Evolutionary conservation across 108 stramenopile genomes (phyloP).

Genomic region (Epipyxis sp.): DNA sequence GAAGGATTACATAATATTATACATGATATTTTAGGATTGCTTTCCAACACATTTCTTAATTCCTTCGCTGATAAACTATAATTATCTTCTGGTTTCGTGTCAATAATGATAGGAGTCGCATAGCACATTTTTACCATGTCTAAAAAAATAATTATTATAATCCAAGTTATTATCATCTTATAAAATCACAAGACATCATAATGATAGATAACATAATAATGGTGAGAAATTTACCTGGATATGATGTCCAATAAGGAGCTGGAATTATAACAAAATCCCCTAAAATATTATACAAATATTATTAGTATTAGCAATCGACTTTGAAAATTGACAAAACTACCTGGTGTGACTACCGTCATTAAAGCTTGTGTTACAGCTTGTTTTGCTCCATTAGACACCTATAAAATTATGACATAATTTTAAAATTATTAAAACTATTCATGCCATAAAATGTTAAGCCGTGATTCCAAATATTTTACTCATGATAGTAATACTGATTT

Average conservation of each 20-base stretch:
- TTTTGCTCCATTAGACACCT: constrained; percentile 93
- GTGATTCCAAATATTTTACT: no score
- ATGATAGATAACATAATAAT: background rate
- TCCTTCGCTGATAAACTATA: constrained; percentile 44
- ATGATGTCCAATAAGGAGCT: constrained; percentile 92
- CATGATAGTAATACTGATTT: no score
- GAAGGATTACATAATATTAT: constrained; percentile 94
- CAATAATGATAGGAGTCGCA: constrained; percentile 76
- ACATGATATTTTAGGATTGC: constrained; percentile 64
- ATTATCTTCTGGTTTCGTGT: constrained; percentile 55
- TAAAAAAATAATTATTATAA: background rate
- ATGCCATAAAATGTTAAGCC: no score
- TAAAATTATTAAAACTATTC: no score
- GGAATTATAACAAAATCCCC: constrained; percentile 87
- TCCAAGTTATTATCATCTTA: background rate
- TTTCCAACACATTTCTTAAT: constrained; percentile 68
- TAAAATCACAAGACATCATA: background rate
- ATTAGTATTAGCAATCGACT: no score
- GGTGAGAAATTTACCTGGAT: constrained; percentile 66
- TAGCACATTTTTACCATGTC: constrained; percentile 77
- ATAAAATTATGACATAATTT: no score
- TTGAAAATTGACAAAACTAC: no score
- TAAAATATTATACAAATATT: no score
- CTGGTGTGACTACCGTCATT: constrained; percentile 72
- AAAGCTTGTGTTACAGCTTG: constrained; percentile 86